These are phyloP conservation scores for Pestalotiopsis sp. DNA, from an alignment of 2,329 filamentous ascomycete genomes.

Conservation along the genomic window DNA sequence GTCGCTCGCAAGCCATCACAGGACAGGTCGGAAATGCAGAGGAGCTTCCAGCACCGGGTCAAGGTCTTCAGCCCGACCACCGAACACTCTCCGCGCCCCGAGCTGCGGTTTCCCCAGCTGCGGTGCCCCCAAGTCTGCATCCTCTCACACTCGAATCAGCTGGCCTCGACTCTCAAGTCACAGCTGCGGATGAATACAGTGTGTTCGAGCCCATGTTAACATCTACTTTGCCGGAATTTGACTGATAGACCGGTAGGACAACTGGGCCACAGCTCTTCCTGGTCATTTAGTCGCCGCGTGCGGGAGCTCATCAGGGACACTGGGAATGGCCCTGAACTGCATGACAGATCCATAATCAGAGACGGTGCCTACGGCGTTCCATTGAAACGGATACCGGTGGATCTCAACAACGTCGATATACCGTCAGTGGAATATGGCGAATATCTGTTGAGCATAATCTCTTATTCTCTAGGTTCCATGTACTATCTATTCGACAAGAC, in stretches of 20 bases:
- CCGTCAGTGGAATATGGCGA: background rate
- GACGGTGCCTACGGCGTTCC: background rate
- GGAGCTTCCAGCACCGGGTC: background rate
- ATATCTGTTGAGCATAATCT: background rate
- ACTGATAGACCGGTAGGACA: background rate
- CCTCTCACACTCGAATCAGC: background rate
- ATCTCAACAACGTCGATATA: background rate
- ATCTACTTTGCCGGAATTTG: background rate
- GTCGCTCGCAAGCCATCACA: background rate
- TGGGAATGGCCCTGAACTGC: background rate
- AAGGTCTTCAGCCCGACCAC: background rate
- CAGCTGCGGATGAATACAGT: background rate
- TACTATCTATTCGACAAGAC: background rate
- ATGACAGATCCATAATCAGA: background rate
- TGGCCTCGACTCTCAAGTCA: background rate
- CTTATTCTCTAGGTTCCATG: background rate
- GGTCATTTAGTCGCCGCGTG: background rate
- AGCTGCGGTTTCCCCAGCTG: background rate
- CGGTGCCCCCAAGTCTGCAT: background rate
- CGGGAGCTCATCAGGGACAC: background rate
- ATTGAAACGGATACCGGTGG: background rate
- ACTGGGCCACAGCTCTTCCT: slow-evolving; percentile 1
- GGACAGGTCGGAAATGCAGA: background rate
- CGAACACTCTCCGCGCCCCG: background rate
- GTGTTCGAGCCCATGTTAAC: background rate